phyloP scores from a whole-genome alignment of 441 rosid species.

The Adansonia madagascariensis region DNA sequence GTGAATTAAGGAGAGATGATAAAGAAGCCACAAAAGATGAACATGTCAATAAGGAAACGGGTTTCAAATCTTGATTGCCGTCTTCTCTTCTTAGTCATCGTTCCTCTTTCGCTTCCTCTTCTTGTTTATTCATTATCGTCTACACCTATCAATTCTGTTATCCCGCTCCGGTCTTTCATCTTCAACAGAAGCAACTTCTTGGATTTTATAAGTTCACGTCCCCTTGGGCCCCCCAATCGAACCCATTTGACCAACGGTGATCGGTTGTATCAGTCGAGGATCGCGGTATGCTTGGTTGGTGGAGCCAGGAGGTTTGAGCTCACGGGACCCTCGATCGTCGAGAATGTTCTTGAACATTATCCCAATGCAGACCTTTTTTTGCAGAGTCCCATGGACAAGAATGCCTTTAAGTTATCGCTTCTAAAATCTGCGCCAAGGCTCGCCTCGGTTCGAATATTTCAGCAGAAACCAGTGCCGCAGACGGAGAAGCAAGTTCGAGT shows the following conservation, averaged over 20 bases:
- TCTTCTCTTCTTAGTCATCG: conserved; percentile 41
- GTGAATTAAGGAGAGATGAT: background rate
- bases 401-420: conserved; percentile 64
- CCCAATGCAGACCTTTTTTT: conserved; percentile 77
- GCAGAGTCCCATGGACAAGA: conserved; percentile 62
- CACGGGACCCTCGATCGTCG: conserved; percentile 78
- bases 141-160: conserved; percentile 34
- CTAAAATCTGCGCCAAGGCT: conserved; percentile 60
- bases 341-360: conserved; percentile 55
- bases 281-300: conserved; percentile 87
- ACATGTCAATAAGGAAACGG: conserved; percentile 37
- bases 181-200: conserved; percentile 29
- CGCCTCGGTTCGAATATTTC: conserved; percentile 69
- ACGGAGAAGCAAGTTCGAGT: conserved; percentile 61
- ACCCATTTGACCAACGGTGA: conserved; percentile 3
- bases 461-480: conserved; percentile 44
- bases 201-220: background rate
- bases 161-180: conserved; percentile 41
- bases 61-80: conserved; percentile 62
- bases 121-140: conserved; percentile 44
- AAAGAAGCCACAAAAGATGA: conserved; percentile 24
- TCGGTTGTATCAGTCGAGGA: conserved; percentile 48
- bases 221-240: conserved; percentile 9
- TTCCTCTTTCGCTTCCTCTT: conserved; percentile 44
- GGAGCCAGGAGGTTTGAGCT: conserved; percentile 90